A percentile compares a stretch with the other conserved stretches of the same genome.
These are phyloP conservation scores for Colletotrichum sidae DNA, from an alignment of 2,329 filamentous ascomycete species.

Conservation along the genomic window DNA sequence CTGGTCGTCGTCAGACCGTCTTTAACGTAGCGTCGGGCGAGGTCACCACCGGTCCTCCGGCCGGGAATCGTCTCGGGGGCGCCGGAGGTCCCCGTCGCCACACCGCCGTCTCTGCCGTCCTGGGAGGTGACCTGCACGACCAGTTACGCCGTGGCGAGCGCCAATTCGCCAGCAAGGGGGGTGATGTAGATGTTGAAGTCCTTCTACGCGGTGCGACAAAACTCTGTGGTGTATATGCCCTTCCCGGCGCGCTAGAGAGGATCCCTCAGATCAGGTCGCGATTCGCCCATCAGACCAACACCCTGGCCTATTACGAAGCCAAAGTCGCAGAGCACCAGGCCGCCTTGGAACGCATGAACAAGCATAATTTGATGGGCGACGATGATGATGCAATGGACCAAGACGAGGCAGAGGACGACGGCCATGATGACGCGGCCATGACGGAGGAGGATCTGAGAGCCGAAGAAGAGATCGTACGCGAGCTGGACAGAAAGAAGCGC, in stretches of 20 bases:
- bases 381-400: constrained; percentile 66
- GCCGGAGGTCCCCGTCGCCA: constrained; percentile 69
- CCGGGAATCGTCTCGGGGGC: constrained; percentile 6
- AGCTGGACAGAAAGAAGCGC: constrained; percentile 67
- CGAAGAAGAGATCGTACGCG: constrained; percentile 75
- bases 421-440: constrained; percentile 58
- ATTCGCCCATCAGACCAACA: constrained; percentile 77
- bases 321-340: constrained; percentile 81
- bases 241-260: constrained; percentile 81
- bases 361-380: constrained; percentile 67
- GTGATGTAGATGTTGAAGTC: constrained; percentile 87
- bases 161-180: constrained; percentile 62
- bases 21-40: constrained; percentile 74
- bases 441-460: constrained; percentile 76
- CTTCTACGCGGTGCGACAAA: constrained; percentile 89
- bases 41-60: constrained; percentile 65
- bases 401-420: constrained; percentile 49
- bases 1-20: constrained; percentile 69
- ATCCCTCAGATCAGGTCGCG: constrained; percentile 79
- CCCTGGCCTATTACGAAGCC: constrained; percentile 83
- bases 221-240: constrained; percentile 86
- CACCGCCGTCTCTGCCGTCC: constrained; percentile 89
- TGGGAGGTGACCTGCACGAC: constrained; percentile 88
- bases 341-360: constrained; percentile 80
- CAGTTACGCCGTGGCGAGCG: constrained; percentile 72